These are phyloP conservation scores for Hondaea fermentalgiana DNA, from an alignment of 108 stramenopile genomes.

Conservation along the genomic window DNA sequence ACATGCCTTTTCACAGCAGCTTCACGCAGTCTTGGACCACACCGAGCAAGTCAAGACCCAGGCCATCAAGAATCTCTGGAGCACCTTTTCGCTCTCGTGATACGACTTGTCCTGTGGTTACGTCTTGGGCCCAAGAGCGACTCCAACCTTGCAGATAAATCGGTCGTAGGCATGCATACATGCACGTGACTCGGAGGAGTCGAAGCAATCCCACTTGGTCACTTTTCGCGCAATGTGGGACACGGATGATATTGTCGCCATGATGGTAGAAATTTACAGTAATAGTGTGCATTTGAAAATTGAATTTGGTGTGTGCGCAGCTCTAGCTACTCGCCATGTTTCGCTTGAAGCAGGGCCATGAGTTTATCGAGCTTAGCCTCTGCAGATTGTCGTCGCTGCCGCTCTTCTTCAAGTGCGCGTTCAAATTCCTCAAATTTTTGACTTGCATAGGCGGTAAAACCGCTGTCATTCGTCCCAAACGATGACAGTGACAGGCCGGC, in stretches of 20 bases:
- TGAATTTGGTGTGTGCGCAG: too few species aligned
- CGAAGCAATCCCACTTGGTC: too few species aligned
- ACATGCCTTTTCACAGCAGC: neutral
- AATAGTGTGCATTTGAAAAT: too few species aligned
- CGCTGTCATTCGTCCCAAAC: neutral
- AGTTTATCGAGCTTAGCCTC: slow-evolving; percentile 5
- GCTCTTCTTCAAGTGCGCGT: neutral
- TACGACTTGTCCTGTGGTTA: neutral
- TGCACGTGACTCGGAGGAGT: too few species aligned
- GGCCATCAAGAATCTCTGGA: neutral
- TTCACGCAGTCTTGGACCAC: neutral
- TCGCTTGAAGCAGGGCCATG: neutral
- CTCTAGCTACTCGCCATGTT: neutral
- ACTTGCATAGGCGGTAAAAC: neutral
- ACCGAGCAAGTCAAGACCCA: neutral
- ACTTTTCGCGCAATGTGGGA: too few species aligned
- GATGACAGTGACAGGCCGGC: neutral
- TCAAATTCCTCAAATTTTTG: slow-evolving; percentile 1
- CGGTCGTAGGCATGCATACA: too few species aligned
- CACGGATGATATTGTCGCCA: too few species aligned
- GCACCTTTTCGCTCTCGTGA: neutral
- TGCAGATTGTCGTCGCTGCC: neutral
- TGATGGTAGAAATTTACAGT: too few species aligned
- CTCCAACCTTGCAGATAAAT: too few species aligned
- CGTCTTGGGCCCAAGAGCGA: too few species aligned